These are phyloP conservation scores for Gossypium anomalum DNA, from an alignment of 345 rosid genomes.

Conservation along the genomic window DNA sequence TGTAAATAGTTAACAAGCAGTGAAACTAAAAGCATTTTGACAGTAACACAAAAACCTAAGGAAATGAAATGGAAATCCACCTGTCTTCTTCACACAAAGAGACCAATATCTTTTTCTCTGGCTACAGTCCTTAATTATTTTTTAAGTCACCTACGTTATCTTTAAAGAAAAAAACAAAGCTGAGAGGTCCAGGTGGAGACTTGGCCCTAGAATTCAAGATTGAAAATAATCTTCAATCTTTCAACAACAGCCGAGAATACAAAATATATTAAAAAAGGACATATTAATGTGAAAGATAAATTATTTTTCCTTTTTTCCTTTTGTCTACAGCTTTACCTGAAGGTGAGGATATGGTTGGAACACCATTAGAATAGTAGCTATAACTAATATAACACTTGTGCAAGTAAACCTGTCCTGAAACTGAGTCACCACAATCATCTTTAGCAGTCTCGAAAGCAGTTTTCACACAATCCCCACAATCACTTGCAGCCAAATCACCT, in stretches of 20 bases:
- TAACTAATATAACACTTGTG: constrained; percentile 77
- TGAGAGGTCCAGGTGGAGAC: background rate
- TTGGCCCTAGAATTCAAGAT: background rate
- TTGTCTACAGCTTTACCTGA: constrained; percentile 29
- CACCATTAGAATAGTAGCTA: constrained; percentile 77
- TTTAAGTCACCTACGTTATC: background rate
- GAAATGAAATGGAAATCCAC: background rate
- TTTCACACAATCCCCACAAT: constrained; percentile 64
- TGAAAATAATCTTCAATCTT: background rate
- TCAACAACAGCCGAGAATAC: background rate
- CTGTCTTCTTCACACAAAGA: background rate
- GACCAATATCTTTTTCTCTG: background rate
- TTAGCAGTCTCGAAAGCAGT: constrained; percentile 48
- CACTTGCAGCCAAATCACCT: constrained; percentile 56
- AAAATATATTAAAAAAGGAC: background rate
- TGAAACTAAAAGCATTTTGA: background rate
- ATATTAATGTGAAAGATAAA: background rate
- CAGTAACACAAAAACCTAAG: background rate
- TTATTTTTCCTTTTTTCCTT: background rate
- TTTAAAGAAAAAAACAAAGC: background rate
- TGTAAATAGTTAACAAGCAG: no score
- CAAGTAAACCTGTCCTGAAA: constrained; percentile 65
- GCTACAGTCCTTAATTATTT: background rate
- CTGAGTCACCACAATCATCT: constrained; percentile 56
- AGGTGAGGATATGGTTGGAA: constrained; percentile 38